Evolutionary conservation across 2,329 filamentous ascomycete genomes (phyloP).

Genomic region (Scortechinia acanthostroma): DNA sequence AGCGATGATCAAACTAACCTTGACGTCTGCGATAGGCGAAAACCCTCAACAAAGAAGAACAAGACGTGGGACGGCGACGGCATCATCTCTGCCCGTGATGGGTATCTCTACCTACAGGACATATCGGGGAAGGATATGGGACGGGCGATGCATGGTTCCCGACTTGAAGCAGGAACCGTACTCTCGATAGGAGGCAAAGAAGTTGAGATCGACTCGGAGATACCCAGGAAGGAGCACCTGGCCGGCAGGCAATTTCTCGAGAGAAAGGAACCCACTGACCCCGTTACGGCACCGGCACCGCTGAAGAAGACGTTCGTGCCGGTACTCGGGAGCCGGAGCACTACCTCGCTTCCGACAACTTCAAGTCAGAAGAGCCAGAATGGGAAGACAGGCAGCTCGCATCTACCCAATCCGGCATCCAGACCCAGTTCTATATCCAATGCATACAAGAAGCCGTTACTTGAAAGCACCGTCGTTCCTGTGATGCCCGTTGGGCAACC

Average conservation of each 20-base stretch:
- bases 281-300: constrained; percentile 6
- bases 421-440: constrained; percentile 27
- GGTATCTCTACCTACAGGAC: constrained; percentile 53
- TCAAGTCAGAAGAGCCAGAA: background rate
- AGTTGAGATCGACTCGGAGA: constrained; percentile 51
- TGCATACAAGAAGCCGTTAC: constrained; percentile 55
- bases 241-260: constrained; percentile 34
- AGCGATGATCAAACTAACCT: no score
- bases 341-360: background rate
- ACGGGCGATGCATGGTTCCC: constrained; percentile 41
- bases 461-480: constrained; percentile 39
- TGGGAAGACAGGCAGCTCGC: background rate
- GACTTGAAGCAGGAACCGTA: constrained; percentile 48
- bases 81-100: constrained; percentile 42
- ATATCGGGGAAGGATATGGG: constrained; percentile 58
- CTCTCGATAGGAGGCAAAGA: constrained; percentile 62
- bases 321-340: background rate
- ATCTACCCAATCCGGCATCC: constrained; percentile 18
- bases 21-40: constrained; percentile 45
- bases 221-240: constrained; percentile 35
- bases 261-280: constrained; percentile 8
- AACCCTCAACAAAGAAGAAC: constrained; percentile 65
- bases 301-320: background rate
- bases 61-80: constrained; percentile 75
- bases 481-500: constrained; percentile 23